These are phyloP conservation scores for Chlamydomonas applanata DNA, from an alignment of 139 green algal genomes.

Conservation along the genomic window DNA sequence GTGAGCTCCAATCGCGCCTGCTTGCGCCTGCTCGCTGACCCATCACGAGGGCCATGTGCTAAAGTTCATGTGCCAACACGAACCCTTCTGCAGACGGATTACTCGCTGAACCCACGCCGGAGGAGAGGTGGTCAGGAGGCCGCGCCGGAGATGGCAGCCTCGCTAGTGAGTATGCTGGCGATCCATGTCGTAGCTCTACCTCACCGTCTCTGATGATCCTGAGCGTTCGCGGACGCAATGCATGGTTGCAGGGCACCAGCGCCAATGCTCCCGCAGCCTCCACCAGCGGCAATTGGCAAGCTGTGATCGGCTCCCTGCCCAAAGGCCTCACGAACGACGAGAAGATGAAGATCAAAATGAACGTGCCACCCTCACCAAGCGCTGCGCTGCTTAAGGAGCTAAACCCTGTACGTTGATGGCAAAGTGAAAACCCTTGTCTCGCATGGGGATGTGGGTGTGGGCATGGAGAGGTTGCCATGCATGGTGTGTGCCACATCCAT, in stretches of 20 bases:
- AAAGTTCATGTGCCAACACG: not conserved
- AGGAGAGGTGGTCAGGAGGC: constrained; percentile 62
- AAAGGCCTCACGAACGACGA: constrained; percentile 58
- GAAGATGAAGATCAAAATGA: constrained; percentile 45
- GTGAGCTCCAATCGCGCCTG: not conserved
- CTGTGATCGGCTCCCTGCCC: constrained; percentile 74
- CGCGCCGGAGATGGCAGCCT: constrained; percentile 35
- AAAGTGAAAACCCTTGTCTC: not conserved
- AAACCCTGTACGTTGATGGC: constrained; percentile 17
- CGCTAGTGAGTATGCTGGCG: constrained; percentile 19
- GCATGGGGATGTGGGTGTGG: too few species aligned
- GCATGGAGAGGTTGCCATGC: too few species aligned
- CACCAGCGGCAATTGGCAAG: constrained; percentile 15
- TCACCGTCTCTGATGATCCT: not conserved
- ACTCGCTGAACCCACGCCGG: constrained; percentile 66
- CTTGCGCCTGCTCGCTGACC: not conserved
- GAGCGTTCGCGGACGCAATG: not conserved
- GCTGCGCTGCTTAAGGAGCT: constrained; percentile 41
- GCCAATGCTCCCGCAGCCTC: not conserved
- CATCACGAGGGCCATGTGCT: not conserved
- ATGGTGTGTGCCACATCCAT: too few species aligned
- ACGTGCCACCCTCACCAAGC: constrained; percentile 60
- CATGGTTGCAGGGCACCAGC: not conserved
- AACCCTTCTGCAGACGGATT: constrained; percentile 82
- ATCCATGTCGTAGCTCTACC: not conserved